These are phyloP conservation scores for Apophysomyces trapeziformis DNA, from an alignment of 371 early-diverging fungal species.

Conservation along the genomic window DNA sequence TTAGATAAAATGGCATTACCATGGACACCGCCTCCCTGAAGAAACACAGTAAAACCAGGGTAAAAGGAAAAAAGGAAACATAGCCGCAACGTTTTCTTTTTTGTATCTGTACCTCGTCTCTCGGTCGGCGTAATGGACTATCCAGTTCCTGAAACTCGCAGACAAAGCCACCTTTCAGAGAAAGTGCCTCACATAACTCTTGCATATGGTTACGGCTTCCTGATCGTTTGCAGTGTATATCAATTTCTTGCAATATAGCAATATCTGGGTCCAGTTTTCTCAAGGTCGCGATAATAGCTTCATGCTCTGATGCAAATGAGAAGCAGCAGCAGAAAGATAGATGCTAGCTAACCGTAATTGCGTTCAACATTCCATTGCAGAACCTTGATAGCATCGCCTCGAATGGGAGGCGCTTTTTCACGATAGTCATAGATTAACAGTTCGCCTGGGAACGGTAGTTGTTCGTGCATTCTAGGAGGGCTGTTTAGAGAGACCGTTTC, in stretches of 20 bases:
- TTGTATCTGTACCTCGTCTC: conserved; percentile 41
- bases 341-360: conserved; percentile 59
- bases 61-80: not conserved
- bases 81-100: not conserved
- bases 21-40: conserved; percentile 80
- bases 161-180: conserved; percentile 70
- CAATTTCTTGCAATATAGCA: conserved; percentile 70
- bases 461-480: not conserved
- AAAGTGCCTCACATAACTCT: conserved; percentile 54
- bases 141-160: conserved; percentile 79
- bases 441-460: conserved; percentile 41
- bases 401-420: conserved; percentile 3
- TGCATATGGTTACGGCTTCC: conserved; percentile 64
- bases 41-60: conserved; percentile 9
- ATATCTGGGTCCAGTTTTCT: conserved; percentile 70
- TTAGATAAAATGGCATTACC: conserved; percentile 83
- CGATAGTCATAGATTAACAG: conserved; percentile 56
- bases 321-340: not conserved
- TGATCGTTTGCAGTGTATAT: conserved; percentile 74
- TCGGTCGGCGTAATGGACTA: conserved; percentile 54
- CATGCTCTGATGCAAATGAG: conserved; percentile 42
- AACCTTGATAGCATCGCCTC: conserved; percentile 24
- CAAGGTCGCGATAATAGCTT: conserved; percentile 59
- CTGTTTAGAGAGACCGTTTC: not conserved
- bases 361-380: conserved; percentile 80